These are phyloP conservation scores for Trypanosoma theileri DNA, from an alignment of 208 protist genomes.

Conservation along the genomic window DNA sequence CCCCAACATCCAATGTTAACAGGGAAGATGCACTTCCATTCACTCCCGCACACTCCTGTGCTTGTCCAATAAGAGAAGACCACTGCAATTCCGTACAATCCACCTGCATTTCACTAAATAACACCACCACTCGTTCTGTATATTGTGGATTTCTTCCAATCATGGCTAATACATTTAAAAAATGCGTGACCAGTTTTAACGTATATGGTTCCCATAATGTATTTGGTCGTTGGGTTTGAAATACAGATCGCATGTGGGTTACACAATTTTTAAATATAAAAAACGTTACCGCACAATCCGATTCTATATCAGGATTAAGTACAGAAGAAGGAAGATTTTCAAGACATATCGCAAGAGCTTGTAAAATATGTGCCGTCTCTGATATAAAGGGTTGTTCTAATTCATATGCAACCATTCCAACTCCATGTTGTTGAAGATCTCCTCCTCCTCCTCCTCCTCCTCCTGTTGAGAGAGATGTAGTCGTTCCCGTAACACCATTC, in stretches of 20 bases:
- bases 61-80: slow-evolving; percentile 65
- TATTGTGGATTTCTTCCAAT: slow-evolving; percentile 82
- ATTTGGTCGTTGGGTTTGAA: slow-evolving; percentile 57
- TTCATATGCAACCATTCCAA: slow-evolving; percentile 4
- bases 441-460: not conserved
- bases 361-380: slow-evolving; percentile 75
- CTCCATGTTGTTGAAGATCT: slow-evolving; percentile 9
- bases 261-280: slow-evolving; percentile 86
- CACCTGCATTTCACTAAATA: slow-evolving; percentile 68
- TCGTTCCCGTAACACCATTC: not conserved
- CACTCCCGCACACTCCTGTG: slow-evolving; percentile 72
- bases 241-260: slow-evolving; percentile 67
- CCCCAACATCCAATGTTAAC: slow-evolving; percentile 13
- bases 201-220: slow-evolving; percentile 77
- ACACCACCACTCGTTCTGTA: slow-evolving; percentile 61
- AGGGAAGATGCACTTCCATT: slow-evolving; percentile 15
- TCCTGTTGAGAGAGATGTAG: not conserved
- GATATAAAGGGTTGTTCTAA: slow-evolving; percentile 62
- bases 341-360: slow-evolving; percentile 66
- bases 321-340: slow-evolving; percentile 72
- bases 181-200: slow-evolving; percentile 64
- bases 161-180: slow-evolving; percentile 82
- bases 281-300: slow-evolving; percentile 81
- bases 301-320: slow-evolving; percentile 75
- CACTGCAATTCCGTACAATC: slow-evolving; percentile 78